Evolutionary conservation across 306 rosid species (phyloP), one percentile per base, ranked within the genome.

Genomic region (Quercus robur): DNA sequence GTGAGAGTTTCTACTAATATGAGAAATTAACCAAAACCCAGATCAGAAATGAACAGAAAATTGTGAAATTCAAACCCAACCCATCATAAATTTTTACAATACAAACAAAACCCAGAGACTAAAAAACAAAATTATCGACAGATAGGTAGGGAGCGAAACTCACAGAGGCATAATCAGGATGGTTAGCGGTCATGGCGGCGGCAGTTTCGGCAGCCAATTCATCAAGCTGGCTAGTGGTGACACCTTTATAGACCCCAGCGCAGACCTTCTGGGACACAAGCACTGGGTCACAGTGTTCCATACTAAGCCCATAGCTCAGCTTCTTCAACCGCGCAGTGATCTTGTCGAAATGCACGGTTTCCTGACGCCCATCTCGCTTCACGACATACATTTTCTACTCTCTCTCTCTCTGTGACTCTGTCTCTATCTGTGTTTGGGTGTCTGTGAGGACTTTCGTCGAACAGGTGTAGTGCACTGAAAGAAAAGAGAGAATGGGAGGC

Each of bases 171-270:
- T 95, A 95, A 70, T 95, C 99, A 5, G 98, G 98, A 64, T 91
- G 99, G 66, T 86, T 93, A 0, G 99, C 90, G 1, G 98, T 95
- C 98, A 95, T 75, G 6, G 97, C 97, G 0, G 98, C 98, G 15
- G 99, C 97, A 0, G 98, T 95, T 88, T 95, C 99, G 2, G 99
- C 99, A 0, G 99, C 98, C 83, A 95, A 80, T 75, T 95, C 98
- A 77, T 95, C 99, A 6, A 95, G 97, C 81, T 93, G 98, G 57
- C 94, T 95, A 5, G 99, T 95, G 58, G 98, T 95, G 23, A 95
- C 99, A 2, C 98, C 99, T 82, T 90, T 95, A 61, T 92, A 94
- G 64, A 94, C 98, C 13, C 98, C 98, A 2, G 98, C 97, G 25
- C 98, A 95, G 8, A 95, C 98, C 62, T 93, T 95, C 91, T 95